Evolutionary conservation across 148 eudicot genomes (phyloP).

Genomic region (Rhododendron mucronatum): DNA sequence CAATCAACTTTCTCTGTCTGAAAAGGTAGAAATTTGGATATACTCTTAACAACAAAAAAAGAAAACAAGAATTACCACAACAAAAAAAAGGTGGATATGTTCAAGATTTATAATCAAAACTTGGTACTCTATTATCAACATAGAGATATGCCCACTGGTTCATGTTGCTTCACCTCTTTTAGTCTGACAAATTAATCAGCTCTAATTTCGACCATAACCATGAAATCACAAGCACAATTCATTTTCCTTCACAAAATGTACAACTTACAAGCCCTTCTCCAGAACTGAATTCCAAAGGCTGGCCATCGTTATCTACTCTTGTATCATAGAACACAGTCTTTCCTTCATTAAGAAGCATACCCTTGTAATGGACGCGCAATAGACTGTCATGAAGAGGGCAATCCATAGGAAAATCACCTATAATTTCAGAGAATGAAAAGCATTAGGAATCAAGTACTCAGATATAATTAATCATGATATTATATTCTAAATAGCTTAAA

Average conservation of each 20-base stretch:
- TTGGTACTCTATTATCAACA: background rate
- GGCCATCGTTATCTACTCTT: slow-evolving; percentile 73
- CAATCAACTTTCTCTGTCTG: background rate
- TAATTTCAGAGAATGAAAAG: slow-evolving; percentile 14
- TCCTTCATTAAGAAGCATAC: slow-evolving; percentile 78
- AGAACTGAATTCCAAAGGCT: slow-evolving; percentile 90
- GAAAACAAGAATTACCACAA: background rate
- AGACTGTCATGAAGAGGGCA: slow-evolving; percentile 98
- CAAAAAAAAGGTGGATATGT: background rate
- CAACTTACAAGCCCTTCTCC: slow-evolving; percentile 97
- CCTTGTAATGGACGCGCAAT: slow-evolving; percentile 81
- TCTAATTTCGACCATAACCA: background rate
- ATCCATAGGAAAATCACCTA: slow-evolving; percentile 99
- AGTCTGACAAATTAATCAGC: slow-evolving; percentile 5
- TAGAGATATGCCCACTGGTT: background rate
- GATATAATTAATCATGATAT: background rate
- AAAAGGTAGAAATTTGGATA: background rate
- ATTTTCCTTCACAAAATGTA: background rate
- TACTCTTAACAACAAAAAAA: background rate
- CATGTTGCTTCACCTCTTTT: background rate
- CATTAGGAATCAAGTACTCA: slow-evolving; percentile 5
- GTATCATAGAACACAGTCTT: slow-evolving; percentile 90
- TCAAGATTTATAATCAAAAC: background rate
- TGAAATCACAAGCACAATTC: background rate
- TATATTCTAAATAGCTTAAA: background rate